Evolutionary conservation across 1,284 basidiomycete genomes (phyloP).

Genomic region (Pascua sp.): DNA sequence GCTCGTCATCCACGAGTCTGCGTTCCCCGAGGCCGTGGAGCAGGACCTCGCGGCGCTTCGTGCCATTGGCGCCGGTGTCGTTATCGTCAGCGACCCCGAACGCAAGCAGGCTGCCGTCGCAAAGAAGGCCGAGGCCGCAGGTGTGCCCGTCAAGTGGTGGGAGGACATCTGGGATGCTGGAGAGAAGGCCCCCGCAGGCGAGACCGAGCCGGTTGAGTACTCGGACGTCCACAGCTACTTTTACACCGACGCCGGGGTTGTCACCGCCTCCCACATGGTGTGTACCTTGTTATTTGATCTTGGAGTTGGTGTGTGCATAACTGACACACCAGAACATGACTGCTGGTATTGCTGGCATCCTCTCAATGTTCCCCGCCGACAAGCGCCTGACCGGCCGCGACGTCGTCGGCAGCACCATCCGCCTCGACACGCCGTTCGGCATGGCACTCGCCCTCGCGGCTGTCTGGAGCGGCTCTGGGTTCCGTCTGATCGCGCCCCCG

Average conservation of each 20-base stretch:
- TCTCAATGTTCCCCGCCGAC: conserved; percentile 48
- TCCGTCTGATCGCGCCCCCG: conserved; percentile 35
- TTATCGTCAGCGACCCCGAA: conserved; percentile 36
- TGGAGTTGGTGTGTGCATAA: background rate
- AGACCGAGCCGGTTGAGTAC: conserved; percentile 3
- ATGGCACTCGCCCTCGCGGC: conserved; percentile 42
- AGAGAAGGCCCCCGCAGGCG: conserved; percentile 11
- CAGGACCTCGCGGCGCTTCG: conserved; percentile 14
- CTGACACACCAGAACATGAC: conserved; percentile 39
- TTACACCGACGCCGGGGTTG: conserved; percentile 24
- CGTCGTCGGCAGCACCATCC: conserved; percentile 35
- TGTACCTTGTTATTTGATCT: conserved; percentile 1
- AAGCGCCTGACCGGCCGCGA: conserved; percentile 44
- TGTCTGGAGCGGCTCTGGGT: conserved; percentile 42
- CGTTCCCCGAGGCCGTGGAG: conserved; percentile 31
- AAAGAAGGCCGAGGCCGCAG: background rate
- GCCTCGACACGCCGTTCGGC: conserved; percentile 44
- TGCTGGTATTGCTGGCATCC: conserved; percentile 45
- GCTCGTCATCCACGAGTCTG: conserved; percentile 32
- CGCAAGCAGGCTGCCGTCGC: conserved; percentile 6
- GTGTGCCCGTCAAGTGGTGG: conserved; percentile 36
- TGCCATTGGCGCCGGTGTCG: conserved; percentile 16
- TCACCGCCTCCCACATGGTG: conserved; percentile 42
- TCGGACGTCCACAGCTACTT: conserved; percentile 38
- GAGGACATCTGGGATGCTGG: conserved; percentile 44